These are phyloP conservation scores for Verbascum thapsus DNA, from an alignment of 257 asterid species.

Conservation along the genomic window DNA sequence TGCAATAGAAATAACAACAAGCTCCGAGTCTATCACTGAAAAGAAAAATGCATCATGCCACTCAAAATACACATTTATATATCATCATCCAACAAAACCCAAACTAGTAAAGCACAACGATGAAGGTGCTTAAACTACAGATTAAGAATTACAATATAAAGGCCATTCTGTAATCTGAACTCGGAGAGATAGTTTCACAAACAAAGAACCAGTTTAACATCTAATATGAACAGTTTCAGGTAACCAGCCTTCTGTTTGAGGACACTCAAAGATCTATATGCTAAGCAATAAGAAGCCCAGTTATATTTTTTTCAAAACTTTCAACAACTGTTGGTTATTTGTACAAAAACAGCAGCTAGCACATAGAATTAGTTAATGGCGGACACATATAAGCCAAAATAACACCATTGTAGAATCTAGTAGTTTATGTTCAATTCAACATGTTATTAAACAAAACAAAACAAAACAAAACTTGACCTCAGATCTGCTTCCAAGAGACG, in stretches of 20 bases:
- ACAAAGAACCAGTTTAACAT: not conserved
- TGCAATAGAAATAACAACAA: constrained; percentile 11
- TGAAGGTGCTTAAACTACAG: not conserved
- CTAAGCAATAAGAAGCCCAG: not conserved
- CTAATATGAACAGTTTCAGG: not conserved
- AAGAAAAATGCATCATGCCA: not conserved
- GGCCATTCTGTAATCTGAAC: not conserved
- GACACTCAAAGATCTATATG: not conserved
- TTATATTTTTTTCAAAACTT: not conserved
- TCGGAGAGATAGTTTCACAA: not conserved
- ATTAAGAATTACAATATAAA: not conserved
- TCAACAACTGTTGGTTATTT: no score
- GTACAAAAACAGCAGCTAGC: no score
- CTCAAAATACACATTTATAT: constrained; percentile 6
- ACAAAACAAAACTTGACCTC: no score
- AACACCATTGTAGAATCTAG: no score
- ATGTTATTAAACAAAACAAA: no score
- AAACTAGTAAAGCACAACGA: no score
- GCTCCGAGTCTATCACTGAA: not conserved
- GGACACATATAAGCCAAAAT: no score
- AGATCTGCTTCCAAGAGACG: no score
- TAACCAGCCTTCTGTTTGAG: not conserved
- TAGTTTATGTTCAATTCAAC: no score
- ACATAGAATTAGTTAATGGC: no score
- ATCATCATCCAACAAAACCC: not conserved